Percentiles rank a stretch among this genome's conserved stretches.
Evolutionary conservation across 148 eudicot species (phyloP).

Genomic region (Arctostaphylos glauca): DNA sequence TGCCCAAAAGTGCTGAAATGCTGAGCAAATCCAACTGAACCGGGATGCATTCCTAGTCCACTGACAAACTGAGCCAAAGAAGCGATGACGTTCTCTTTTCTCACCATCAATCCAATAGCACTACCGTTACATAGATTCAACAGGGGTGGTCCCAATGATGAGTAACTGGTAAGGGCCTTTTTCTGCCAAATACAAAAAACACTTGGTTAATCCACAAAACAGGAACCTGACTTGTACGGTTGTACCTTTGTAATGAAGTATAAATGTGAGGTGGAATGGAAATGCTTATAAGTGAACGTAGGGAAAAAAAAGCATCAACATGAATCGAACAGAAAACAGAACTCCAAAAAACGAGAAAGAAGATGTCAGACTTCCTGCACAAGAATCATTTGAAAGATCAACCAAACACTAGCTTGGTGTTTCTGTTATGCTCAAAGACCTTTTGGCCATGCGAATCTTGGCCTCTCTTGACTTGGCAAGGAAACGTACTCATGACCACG

Average conservation of each 20-base stretch:
- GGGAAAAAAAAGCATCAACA: conserved; percentile 1
- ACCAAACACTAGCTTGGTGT: neutral
- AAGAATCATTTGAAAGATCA: neutral
- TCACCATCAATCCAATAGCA: conserved; percentile 61
- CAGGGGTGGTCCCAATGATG: conserved; percentile 74
- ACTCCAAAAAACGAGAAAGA: neutral
- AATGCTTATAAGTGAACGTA: neutral
- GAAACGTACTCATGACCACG: neutral
- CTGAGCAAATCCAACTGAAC: conserved; percentile 32
- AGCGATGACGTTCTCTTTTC: conserved; percentile 44
- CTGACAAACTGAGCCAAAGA: conserved; percentile 74
- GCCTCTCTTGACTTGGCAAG: neutral
- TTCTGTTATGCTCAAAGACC: neutral
- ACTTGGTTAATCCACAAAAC: neutral
- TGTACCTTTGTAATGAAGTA: conserved; percentile 2
- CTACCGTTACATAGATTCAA: conserved; percentile 59
- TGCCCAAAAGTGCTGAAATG: conserved; percentile 83
- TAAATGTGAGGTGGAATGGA: neutral
- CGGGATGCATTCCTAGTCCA: conserved; percentile 33
- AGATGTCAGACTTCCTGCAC: neutral
- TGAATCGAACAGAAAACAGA: neutral
- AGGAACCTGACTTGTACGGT: neutral
- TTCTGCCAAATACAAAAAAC: conserved; percentile 34
- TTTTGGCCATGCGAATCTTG: neutral
- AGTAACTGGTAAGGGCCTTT: conserved; percentile 53